phyloP scores from a whole-genome alignment of 352 stramenopile genomes.

The Globisporangium spinosum region DNA sequence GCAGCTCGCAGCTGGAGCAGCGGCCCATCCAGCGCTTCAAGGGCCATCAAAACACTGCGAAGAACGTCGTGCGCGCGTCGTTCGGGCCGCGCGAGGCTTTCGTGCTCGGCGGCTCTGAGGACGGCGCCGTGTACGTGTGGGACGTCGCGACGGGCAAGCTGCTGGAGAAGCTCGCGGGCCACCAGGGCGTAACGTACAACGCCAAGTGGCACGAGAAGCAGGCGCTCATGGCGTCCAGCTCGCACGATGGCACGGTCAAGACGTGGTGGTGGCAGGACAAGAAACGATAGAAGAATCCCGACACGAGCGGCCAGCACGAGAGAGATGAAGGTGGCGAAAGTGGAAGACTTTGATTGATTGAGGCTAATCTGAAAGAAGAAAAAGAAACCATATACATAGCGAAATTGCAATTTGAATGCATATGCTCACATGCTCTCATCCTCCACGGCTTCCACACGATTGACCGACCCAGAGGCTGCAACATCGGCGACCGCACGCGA shows the following conservation, averaged over 20 bases:
- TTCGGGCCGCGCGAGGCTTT: conserved; percentile 86
- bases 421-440: no score
- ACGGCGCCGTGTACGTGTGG: conserved; percentile 86
- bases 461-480: no score
- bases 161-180: conserved; percentile 72
- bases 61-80: conserved; percentile 83
- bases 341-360: no score
- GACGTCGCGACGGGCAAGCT: conserved; percentile 84
- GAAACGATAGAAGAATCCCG: conserved; percentile 29
- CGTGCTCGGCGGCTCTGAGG: conserved; percentile 82
- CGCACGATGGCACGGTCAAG: conserved; percentile 86
- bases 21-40: conserved; percentile 84
- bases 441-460: no score
- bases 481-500: no score
- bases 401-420: no score
- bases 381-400: no score
- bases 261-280: conserved; percentile 88
- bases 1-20: conserved; percentile 37
- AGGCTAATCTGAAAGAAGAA: no score
- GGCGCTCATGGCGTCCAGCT: conserved; percentile 78
- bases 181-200: conserved; percentile 81
- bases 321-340: not conserved
- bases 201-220: conserved; percentile 86
- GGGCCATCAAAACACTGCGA: conserved; percentile 87
- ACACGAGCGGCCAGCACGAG: not conserved